phyloP scores from a whole-genome alignment of 805 yeast genomes.

The Wickerhamiella siamensis region DNA sequence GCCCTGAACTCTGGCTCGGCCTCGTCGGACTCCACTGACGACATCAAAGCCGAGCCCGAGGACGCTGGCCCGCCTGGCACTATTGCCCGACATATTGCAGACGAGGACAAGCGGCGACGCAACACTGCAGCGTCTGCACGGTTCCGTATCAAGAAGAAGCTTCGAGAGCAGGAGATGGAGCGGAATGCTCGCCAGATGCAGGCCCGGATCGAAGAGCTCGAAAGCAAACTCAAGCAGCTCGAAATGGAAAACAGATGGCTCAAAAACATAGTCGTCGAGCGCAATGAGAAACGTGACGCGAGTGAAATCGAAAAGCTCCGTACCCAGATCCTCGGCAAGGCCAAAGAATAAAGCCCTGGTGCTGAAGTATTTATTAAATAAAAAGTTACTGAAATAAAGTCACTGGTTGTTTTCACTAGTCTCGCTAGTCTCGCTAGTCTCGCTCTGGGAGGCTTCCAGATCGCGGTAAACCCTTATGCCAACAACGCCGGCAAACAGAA shows the following conservation, averaged over 20 bases:
- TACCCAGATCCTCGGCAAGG: conserved; percentile 1
- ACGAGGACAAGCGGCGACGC: conserved; percentile 63
- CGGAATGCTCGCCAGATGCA: conserved; percentile 55
- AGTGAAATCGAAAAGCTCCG: conserved; percentile 18
- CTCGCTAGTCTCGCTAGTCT: no score
- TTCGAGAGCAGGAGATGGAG: conserved; percentile 86
- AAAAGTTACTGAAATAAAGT: no score
- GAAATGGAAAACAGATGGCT: conserved; percentile 89
- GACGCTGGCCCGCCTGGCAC: background rate
- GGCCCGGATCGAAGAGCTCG: conserved; percentile 50
- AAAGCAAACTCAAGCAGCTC: conserved; percentile 61
- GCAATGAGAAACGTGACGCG: conserved; percentile 30
- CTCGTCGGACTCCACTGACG: background rate
- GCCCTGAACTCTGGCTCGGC: background rate
- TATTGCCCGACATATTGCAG: conserved; percentile 22
- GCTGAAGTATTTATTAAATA: conserved; percentile 1
- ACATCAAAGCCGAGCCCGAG: background rate
- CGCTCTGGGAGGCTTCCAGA: no score
- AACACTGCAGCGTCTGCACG: conserved; percentile 93
- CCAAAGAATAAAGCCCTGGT: no score
- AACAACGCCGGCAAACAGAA: conserved; percentile 13
- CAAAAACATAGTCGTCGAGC: conserved; percentile 69
- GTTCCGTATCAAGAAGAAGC: conserved; percentile 80
- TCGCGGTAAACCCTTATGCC: no score
- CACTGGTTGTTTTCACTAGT: no score